phyloP scores from a whole-genome alignment of 1,284 basidiomycete species.

The Taiwanofungus camphoratus region DNA sequence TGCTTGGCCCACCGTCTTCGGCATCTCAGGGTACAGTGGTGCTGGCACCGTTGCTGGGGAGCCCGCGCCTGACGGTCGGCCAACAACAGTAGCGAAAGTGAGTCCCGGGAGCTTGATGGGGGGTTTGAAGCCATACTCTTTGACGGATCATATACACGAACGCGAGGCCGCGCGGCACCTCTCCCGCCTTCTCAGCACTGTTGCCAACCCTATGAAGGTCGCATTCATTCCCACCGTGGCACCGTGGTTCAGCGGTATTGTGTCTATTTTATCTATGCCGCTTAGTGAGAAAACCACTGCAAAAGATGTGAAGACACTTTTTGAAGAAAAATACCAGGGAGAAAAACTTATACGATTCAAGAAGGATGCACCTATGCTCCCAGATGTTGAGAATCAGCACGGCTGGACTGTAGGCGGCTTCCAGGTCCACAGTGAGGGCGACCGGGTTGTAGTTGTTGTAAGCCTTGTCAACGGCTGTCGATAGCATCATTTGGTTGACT shows the following conservation, averaged over 20 bases:
- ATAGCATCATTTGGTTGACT: slow-evolving; percentile 9
- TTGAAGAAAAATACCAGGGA: slow-evolving; percentile 70
- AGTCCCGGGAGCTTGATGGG: slow-evolving; percentile 71
- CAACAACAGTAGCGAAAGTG: slow-evolving; percentile 81
- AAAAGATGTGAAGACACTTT: slow-evolving; percentile 69
- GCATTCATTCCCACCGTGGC: slow-evolving; percentile 88
- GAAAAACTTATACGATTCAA: slow-evolving; percentile 72
- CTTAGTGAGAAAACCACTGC: slow-evolving; percentile 64
- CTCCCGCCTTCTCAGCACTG: slow-evolving; percentile 45
- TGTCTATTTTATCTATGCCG: slow-evolving; percentile 82
- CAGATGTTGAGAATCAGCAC: slow-evolving; percentile 77
- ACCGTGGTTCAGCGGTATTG: slow-evolving; percentile 96
- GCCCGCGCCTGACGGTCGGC: slow-evolving; percentile 59
- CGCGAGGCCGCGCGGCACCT: slow-evolving; percentile 89
- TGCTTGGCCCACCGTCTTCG: slow-evolving; percentile 85
- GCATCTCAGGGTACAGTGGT: slow-evolving; percentile 91
- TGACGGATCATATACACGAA: slow-evolving; percentile 99
- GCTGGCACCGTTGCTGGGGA: slow-evolving; percentile 82
- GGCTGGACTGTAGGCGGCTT: slow-evolving; percentile 91
- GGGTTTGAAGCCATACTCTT: slow-evolving; percentile 78
- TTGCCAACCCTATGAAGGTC: slow-evolving; percentile 46
- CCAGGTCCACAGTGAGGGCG: slow-evolving; percentile 87
- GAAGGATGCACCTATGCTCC: slow-evolving; percentile 72
- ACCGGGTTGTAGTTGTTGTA: slow-evolving; percentile 88
- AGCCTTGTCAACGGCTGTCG: slow-evolving; percentile 27